These are phyloP conservation scores for Penicillium sp. DNA, from an alignment of 2,329 filamentous ascomycete species.

Conservation along the genomic window DNA sequence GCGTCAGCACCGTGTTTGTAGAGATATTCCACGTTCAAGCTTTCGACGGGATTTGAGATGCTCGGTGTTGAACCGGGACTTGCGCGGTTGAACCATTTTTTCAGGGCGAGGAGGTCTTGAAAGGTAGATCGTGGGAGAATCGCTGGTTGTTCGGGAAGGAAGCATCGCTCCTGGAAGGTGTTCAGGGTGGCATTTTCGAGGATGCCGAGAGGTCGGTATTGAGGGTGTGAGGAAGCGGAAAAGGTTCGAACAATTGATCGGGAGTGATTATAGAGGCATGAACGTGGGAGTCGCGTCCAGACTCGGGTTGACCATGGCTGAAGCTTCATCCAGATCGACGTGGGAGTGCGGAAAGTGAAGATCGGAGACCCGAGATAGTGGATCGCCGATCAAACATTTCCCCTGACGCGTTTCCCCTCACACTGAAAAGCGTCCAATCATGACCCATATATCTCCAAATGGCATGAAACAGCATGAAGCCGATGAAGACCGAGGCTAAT, in stretches of 20 bases:
- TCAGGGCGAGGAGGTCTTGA: slow-evolving; percentile 51
- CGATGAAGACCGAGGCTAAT: slow-evolving; percentile 10
- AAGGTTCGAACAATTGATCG: background rate
- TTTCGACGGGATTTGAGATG: slow-evolving; percentile 21
- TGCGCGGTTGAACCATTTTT: slow-evolving; percentile 57
- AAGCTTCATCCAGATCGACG: slow-evolving; percentile 28
- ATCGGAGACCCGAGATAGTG: background rate
- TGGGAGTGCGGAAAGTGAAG: background rate
- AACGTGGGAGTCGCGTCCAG: slow-evolving; percentile 2
- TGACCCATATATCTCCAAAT: no score
- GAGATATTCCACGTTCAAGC: slow-evolving; percentile 46
- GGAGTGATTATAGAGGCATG: background rate
- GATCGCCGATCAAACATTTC: background rate
- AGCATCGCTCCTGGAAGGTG: slow-evolving; percentile 54
- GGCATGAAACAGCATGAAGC: background rate
- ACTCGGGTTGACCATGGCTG: slow-evolving; percentile 23
- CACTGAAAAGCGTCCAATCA: background rate
- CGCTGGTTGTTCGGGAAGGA: slow-evolving; percentile 53
- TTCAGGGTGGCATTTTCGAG: slow-evolving; percentile 39
- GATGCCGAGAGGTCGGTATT: slow-evolving; percentile 26
- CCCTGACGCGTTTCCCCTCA: no score
- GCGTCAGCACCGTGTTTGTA: slow-evolving; percentile 46
- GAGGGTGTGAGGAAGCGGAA: slow-evolving; percentile 5
- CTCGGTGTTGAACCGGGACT: slow-evolving; percentile 32
- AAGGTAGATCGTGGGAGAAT: slow-evolving; percentile 50